Conservation (phyloP, 116 monocot species). For the Phalaenopsis hybrid region DNA sequence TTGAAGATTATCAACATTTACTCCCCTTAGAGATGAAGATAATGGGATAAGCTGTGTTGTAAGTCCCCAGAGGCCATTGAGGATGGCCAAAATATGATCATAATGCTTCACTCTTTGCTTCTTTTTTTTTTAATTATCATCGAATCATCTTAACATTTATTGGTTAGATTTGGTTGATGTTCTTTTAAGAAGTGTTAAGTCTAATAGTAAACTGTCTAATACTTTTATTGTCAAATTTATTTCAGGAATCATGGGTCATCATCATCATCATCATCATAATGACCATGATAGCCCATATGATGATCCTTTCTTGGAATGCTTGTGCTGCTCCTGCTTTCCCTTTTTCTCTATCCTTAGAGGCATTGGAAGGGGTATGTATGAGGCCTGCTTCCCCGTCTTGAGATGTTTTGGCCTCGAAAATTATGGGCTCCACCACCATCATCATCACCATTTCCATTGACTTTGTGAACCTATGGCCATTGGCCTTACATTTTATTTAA, state of each 20-base stretch:
- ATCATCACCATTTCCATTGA: slow-evolving; percentile 34
- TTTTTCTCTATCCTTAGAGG: slow-evolving; percentile 26
- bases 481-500: not conserved
- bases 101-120: not conserved
- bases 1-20: no score
- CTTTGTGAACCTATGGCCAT: not conserved
- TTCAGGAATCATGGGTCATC: slow-evolving; percentile 21
- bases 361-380: slow-evolving; percentile 45
- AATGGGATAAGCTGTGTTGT: no score
- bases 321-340: slow-evolving; percentile 46
- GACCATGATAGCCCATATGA: slow-evolving; percentile 24
- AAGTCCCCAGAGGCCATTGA: no score
- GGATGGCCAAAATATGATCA: not conserved
- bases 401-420: slow-evolving; percentile 59
- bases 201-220: not conserved
- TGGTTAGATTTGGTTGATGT: not conserved
- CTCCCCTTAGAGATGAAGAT: no score
- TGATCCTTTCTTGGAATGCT: slow-evolving; percentile 43
- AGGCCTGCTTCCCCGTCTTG: slow-evolving; percentile 50
- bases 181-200: not conserved
- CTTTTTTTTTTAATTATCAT: not conserved
- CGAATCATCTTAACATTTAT: not conserved
- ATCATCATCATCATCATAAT: slow-evolving; percentile 19
- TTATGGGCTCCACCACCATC: slow-evolving; percentile 39
- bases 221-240: not conserved